A percentile compares a stretch with the other conserved stretches of the same genome.
Conservation (phyloP, 2,329 filamentous ascomycete genomes). For the Ampelomyces quisqualis region DNA sequence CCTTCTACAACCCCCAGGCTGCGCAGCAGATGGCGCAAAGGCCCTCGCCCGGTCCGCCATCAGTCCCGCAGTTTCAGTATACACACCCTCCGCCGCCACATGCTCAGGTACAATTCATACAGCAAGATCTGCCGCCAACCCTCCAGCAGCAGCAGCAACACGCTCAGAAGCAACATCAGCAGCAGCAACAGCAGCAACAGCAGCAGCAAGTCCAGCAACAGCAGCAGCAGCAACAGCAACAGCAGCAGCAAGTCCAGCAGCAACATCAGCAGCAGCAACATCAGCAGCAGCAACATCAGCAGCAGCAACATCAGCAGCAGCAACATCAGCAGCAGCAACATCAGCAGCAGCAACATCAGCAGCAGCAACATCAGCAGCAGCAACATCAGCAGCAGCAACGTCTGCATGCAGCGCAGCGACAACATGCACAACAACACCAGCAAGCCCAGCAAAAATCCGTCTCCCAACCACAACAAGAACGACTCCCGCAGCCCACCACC, state of each 20-base stretch:
- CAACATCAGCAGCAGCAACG: constrained; percentile 41
- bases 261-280: constrained; percentile 59
- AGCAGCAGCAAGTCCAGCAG: constrained; percentile 46
- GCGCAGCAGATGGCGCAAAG: constrained; percentile 51
- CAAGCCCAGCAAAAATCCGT: constrained; percentile 54
- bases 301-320: constrained; percentile 69
- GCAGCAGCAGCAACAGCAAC: constrained; percentile 68
- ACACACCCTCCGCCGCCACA: constrained; percentile 48
- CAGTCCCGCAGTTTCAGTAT: constrained; percentile 49
- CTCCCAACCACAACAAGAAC: constrained; percentile 65
- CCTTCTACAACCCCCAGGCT: constrained; percentile 74
- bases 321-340: constrained; percentile 67
- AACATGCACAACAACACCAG: constrained; percentile 62
- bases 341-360: constrained; percentile 48
- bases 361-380: constrained; percentile 51
- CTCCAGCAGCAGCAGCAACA: constrained; percentile 61
- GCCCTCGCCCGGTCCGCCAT: constrained; percentile 38
- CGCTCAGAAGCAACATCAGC: constrained; percentile 31
- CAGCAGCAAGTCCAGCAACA: no score
- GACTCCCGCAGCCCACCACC: constrained; percentile 48
- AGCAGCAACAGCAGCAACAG: no score
- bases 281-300: constrained; percentile 29
- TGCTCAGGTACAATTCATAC: constrained; percentile 63
- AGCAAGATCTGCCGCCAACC: constrained; percentile 75
- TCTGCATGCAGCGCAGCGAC: constrained; percentile 66